phyloP scores from a whole-genome alignment of 306 rosid genomes.

The Trichosanthes cucumerina region DNA sequence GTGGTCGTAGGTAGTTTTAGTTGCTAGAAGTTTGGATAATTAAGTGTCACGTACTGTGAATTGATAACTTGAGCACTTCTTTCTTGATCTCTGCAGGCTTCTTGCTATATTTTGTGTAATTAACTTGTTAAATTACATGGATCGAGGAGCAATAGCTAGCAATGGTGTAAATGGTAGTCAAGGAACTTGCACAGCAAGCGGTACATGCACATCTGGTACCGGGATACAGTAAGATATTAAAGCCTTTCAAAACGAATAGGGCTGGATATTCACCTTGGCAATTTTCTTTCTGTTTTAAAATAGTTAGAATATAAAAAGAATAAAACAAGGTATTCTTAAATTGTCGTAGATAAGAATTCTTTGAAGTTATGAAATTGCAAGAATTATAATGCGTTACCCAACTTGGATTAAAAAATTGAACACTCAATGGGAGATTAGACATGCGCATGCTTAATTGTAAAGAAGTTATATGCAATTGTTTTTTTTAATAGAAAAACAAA shows the following conservation, averaged over 20 bases:
- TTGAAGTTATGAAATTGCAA: neutral
- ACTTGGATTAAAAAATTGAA: neutral
- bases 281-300: neutral
- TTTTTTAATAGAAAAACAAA: neutral
- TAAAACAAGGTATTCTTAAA: neutral
- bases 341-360: neutral
- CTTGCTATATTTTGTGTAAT: constrained; percentile 62
- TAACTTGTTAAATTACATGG: constrained; percentile 75
- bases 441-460: neutral
- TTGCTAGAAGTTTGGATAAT: neutral
- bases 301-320: neutral
- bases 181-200: constrained; percentile 45
- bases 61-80: neutral
- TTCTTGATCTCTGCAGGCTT: constrained; percentile 45
- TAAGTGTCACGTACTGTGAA: neutral
- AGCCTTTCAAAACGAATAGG: neutral
- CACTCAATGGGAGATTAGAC: neutral
- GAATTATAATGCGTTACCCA: neutral
- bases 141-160: constrained; percentile 91
- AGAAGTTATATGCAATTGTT: neutral
- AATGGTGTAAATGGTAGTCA: constrained; percentile 81
- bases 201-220: constrained; percentile 53
- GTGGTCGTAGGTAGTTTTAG: neutral
- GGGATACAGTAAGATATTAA: constrained; percentile 78
- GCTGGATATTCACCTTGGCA: neutral